phyloP scores from a whole-genome alignment of 352 stramenopile genomes.

The Phytopythium delawarense region DNA sequence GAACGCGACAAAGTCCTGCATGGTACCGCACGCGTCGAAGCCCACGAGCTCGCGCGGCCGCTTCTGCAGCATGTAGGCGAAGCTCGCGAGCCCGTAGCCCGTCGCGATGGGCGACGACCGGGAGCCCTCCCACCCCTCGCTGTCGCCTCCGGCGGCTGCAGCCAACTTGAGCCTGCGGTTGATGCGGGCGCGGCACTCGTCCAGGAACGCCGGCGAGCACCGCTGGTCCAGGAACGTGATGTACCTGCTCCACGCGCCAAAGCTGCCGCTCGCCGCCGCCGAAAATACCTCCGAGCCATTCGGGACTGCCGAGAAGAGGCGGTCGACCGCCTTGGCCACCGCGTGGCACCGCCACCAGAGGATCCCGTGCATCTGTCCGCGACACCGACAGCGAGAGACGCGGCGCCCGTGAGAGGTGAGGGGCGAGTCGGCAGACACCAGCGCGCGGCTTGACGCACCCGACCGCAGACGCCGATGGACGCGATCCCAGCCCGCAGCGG shows the following conservation, averaged over 20 bases:
- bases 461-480: constrained; percentile 57
- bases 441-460: constrained; percentile 20
- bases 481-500: constrained; percentile 14
- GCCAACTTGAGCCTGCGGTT: neutral
- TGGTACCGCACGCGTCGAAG: constrained; percentile 65
- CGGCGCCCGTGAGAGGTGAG: neutral
- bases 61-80: constrained; percentile 36
- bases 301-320: constrained; percentile 8
- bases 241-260: constrained; percentile 44
- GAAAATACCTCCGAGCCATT: neutral
- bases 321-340: constrained; percentile 18
- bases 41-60: constrained; percentile 16
- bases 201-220: constrained; percentile 40
- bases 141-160: constrained; percentile 4
- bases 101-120: constrained; percentile 37
- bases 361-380: constrained; percentile 71
- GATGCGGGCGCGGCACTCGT: constrained; percentile 21
- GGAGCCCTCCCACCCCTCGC: constrained; percentile 1
- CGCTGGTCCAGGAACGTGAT: constrained; percentile 71
- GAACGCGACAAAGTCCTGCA: constrained; percentile 67
- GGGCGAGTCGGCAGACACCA: neutral
- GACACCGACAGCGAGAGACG: neutral
- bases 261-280: neutral
- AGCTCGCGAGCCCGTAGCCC: constrained; percentile 64
- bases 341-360: constrained; percentile 58